These are phyloP conservation scores for Penicillium sp. DNA, from an alignment of 2,329 filamentous ascomycete species.

Conservation along the genomic window DNA sequence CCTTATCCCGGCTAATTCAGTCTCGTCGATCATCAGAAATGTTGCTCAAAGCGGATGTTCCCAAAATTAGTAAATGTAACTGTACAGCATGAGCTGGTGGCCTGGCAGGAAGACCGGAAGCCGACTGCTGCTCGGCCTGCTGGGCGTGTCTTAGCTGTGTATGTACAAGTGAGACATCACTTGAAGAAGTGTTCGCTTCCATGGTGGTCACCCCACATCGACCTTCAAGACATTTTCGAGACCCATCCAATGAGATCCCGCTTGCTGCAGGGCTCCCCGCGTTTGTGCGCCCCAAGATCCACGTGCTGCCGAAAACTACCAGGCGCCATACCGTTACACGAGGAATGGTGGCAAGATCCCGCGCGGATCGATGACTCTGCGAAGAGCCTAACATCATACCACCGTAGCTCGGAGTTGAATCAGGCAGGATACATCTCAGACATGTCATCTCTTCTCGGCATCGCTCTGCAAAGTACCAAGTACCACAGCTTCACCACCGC, in stretches of 20 bases:
- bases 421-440: background rate
- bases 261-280: slow-evolving; percentile 11
- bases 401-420: background rate
- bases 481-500: background rate
- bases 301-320: slow-evolving; percentile 6
- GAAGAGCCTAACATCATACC: background rate
- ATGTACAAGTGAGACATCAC: slow-evolving; percentile 17
- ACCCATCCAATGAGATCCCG: slow-evolving; percentile 16
- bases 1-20: background rate
- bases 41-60: slow-evolving; percentile 12
- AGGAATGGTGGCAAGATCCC: background rate
- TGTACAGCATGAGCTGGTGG: slow-evolving; percentile 1
- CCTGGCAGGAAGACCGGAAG: background rate
- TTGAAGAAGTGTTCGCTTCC: slow-evolving; percentile 5
- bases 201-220: background rate
- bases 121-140: background rate
- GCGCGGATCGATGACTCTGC: background rate
- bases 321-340: background rate
- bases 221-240: slow-evolving; percentile 19
- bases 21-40: background rate
- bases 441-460: background rate
- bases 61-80: slow-evolving; percentile 18
- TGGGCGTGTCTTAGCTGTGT: slow-evolving; percentile 13
- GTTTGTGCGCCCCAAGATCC: slow-evolving; percentile 9
- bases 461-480: background rate